Base-by-base conservation (phyloP, 208 protist species). In the Angomonas deanei region DNA sequence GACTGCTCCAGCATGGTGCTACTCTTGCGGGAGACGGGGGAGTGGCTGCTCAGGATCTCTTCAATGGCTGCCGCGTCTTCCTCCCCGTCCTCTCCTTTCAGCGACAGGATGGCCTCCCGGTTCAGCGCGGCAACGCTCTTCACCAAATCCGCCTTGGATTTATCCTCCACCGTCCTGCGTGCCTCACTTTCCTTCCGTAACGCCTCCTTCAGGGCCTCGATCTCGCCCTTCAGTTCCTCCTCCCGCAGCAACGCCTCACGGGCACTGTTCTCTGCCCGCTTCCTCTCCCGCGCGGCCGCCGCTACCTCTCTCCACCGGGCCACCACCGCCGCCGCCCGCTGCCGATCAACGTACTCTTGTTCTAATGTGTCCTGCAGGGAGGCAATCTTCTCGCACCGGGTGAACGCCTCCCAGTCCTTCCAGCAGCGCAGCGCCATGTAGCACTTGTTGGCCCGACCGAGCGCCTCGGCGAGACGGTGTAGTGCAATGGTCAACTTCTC, bases 71-170 rank as follows among this genome's bases (percentile, higher is more conserved):
- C 68, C 23, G 65, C 76, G 38, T 80, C 69, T 19, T 38, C 58
- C 31, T 78, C 69, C 1, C 52, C 30, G 2, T n/a, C n/a, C n/a
- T n/a, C n/a, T n/a, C 82, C 78, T 13, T 78, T 69, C 27, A 95
- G 76, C n/a, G 91, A 84, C 30, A 92, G 78, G 64, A 94, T 84
- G 3, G 93, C 93, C 63, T 97, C 93, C 3, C 85, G 86, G 61
- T 96, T 96, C 48, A 97, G 66, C 3, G 93, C 88, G 42, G 83
- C 90, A 30, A 96, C 83, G 4, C 93, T 91, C 0, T 84, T 78
- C 39, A 96, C 74, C 66, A 97, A 93, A 0, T 88, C 88, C 0
- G 70, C 74, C 66, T 84, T 88, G 52, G 93, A 64, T 19, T 82
- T 62, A 31, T 89, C 89, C 23, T 86, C 84, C 49, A 92, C 46